Conservation (phyloP, 2,329 filamentous ascomycete species). For the Clarireedia paspali region DNA sequence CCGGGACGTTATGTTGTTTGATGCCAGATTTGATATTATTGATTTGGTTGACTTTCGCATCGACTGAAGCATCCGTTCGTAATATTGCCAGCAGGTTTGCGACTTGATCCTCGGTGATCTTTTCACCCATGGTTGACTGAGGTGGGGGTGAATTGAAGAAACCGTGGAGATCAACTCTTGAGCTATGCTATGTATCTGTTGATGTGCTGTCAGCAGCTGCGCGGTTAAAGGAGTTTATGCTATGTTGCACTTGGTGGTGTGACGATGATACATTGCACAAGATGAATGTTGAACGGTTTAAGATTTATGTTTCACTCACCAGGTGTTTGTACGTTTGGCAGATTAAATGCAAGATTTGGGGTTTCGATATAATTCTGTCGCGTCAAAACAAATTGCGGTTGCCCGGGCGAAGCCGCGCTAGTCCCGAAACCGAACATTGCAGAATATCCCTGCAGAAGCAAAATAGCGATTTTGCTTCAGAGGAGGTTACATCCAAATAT, state of each 20-base stretch:
- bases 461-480: neutral
- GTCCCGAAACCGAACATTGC: neutral
- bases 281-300: neutral
- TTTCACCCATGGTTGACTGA: conserved; percentile 42
- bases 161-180: conserved; percentile 8
- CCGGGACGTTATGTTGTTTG: conserved; percentile 86
- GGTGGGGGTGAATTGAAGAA: conserved; percentile 6
- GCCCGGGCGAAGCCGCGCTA: conserved; percentile 2
- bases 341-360: neutral
- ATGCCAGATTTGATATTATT: conserved; percentile 77
- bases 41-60: conserved; percentile 63
- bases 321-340: neutral
- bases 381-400: conserved; percentile 10
- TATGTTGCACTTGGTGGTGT: neutral
- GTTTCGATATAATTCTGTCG: conserved; percentile 4
- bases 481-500: neutral
- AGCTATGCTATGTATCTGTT: conserved; percentile 11
- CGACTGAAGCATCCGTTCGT: conserved; percentile 56
- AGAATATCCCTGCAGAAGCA: neutral
- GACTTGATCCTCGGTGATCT: conserved; percentile 52
- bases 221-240: neutral
- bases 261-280: neutral
- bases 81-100: conserved; percentile 44
- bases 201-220: conserved; percentile 12
- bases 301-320: conserved; percentile 5